phyloP scores from a whole-genome alignment of 2,329 filamentous ascomycete species.

The Drechmeria coniospora region DNA sequence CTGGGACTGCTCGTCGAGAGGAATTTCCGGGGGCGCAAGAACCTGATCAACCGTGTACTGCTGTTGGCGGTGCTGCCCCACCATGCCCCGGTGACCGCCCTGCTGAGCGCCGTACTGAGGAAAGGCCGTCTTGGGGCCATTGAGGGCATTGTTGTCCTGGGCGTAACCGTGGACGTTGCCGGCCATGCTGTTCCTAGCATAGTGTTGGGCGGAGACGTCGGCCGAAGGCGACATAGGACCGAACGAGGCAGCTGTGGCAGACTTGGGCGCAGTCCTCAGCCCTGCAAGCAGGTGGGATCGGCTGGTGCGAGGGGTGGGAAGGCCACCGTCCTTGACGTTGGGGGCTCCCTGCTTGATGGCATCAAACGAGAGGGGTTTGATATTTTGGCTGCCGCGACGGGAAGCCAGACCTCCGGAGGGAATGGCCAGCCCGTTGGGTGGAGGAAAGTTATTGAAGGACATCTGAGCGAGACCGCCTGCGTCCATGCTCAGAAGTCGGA shows the following conservation, averaged over 20 bases:
- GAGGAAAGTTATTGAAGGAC: conserved; percentile 71
- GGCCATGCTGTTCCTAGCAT: conserved; percentile 27
- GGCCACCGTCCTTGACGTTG: conserved; percentile 50
- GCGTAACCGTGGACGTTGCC: conserved; percentile 28
- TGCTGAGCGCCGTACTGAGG: conserved; percentile 28
- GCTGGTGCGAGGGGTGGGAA: conserved; percentile 78
- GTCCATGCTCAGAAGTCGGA: conserved; percentile 51
- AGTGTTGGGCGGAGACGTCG: conserved; percentile 22
- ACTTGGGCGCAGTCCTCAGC: conserved; percentile 85
- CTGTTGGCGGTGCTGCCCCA: conserved; percentile 14
- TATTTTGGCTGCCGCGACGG: conserved; percentile 65
- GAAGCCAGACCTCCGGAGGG: conserved; percentile 72
- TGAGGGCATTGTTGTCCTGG: conserved; percentile 21
- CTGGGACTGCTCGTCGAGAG: conserved; percentile 53
- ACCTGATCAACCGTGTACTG: conserved; percentile 77
- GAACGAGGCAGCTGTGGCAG: conserved; percentile 54
- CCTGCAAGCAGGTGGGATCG: conserved; percentile 89
- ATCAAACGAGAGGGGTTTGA: conserved; percentile 79
- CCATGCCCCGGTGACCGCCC: conserved; percentile 13
- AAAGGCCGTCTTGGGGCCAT: conserved; percentile 41
- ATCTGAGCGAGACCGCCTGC: conserved; percentile 99
- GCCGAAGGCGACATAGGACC: conserved; percentile 47
- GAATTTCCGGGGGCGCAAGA: conserved; percentile 66
- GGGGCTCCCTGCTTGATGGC: conserved; percentile 53
- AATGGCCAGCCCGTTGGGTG: conserved; percentile 57